Percentiles rank a stretch among this genome's conserved stretches.
Evolutionary conservation across 306 rosid species (phyloP).

Genomic region (Acacia melanoxylon): DNA sequence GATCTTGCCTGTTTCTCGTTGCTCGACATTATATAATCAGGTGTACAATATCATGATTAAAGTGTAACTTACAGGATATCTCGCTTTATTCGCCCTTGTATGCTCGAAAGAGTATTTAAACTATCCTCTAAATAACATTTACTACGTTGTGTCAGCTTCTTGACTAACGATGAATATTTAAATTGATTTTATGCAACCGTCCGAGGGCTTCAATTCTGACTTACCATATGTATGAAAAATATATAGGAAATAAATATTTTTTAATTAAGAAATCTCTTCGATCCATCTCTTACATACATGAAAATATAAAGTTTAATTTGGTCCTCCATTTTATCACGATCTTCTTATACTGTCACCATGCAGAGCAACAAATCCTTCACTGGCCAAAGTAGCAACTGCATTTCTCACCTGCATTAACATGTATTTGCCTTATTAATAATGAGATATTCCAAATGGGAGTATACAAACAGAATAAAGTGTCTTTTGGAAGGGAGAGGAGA

Average conservation of each 20-base stretch:
- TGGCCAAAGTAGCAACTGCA: conserved; percentile 63
- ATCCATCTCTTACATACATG: too few relatives aligned
- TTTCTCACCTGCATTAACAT: conserved; percentile 66
- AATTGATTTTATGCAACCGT: not conserved
- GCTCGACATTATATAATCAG: not conserved
- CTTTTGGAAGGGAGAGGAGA: not conserved
- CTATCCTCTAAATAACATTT: not conserved
- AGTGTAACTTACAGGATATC: not conserved
- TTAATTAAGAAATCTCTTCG: too few relatives aligned
- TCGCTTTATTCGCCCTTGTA: not conserved
- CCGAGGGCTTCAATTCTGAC: not conserved
- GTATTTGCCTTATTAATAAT: conserved; percentile 21
- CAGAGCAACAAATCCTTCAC: conserved; percentile 75
- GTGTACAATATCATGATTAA: not conserved
- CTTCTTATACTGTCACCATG: conserved; percentile 78
- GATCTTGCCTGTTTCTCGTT: not conserved
- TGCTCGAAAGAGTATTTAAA: not conserved
- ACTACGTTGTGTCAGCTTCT: not conserved
- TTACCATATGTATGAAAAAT: not conserved
- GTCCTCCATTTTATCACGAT: conserved; percentile 41
- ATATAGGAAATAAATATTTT: too few relatives aligned
- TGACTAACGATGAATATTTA: not conserved
- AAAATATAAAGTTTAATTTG: too few relatives aligned
- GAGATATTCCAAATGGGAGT: not conserved
- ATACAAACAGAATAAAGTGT: not conserved